phyloP scores from a whole-genome alignment of 768 basidiomycete species.

The Steccherinum ochraceum region DNA sequence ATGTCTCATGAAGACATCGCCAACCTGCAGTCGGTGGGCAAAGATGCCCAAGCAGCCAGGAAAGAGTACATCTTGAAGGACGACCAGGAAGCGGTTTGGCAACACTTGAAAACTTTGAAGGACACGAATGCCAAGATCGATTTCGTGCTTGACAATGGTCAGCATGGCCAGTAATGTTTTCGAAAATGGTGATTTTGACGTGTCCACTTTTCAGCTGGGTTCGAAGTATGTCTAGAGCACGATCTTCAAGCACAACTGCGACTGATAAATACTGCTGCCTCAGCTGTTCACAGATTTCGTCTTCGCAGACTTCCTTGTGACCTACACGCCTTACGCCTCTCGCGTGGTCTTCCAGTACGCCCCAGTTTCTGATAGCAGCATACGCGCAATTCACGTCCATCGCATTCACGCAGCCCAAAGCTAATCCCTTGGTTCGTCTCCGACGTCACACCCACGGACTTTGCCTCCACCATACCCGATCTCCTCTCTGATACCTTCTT shows the following conservation, averaged over 20 bases:
- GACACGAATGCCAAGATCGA: slow-evolving; percentile 54
- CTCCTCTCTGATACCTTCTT: slow-evolving; percentile 67
- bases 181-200: not conserved
- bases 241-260: not conserved
- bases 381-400: not conserved
- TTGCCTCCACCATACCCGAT: slow-evolving; percentile 47
- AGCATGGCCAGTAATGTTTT: not conserved
- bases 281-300: slow-evolving; percentile 92
- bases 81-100: slow-evolving; percentile 74
- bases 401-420: slow-evolving; percentile 60
- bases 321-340: slow-evolving; percentile 77
- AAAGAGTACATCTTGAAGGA: slow-evolving; percentile 77
- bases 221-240: slow-evolving; percentile 56
- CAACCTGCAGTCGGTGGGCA: slow-evolving; percentile 74
- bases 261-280: not conserved
- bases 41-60: slow-evolving; percentile 73
- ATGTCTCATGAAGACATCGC: slow-evolving; percentile 79
- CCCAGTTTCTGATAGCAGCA: not conserved
- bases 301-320: slow-evolving; percentile 89
- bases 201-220: slow-evolving; percentile 60
- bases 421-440: slow-evolving; percentile 97
- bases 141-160: slow-evolving; percentile 89
- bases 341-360: slow-evolving; percentile 87
- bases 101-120: slow-evolving; percentile 51
- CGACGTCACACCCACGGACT: slow-evolving; percentile 88